Evolutionary conservation across 345 rosid species (phyloP), one percentile per base, ranked within the genome.

Genomic region (Camelina sativa): DNA sequence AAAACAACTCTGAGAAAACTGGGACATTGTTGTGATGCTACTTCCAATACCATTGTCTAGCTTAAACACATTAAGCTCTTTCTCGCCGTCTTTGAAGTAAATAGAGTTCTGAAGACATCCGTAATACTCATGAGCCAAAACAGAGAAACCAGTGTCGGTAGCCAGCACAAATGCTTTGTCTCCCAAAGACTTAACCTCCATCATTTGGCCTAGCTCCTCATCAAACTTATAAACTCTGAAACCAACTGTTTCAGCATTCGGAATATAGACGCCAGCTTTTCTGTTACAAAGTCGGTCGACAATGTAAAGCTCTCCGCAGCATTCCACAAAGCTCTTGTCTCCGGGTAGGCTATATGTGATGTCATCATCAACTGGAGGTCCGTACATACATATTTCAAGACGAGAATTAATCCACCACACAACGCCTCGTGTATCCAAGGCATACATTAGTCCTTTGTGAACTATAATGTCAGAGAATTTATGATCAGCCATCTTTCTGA

Each of bases 141-240:
- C 56, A 7, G 83, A 63, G 73, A 84, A 79, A 10, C 72, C 55
- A 35, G 71, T 19, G 8, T 76, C 65, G 2, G 22, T 32, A 22
- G 81, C 83, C 48, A 84, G 38, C 56, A 84, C 69, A 17, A 83
- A 23, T 28, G 57, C 65, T 3, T 22, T n/a, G 17, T 79, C 60
- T 2, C 66, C 75, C 56, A 81, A 71, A 12, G 37, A 38, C 43
- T 51, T 69, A 11, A 81, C 63, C 47, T 76, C 75, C 8, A 62
- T 72, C 84, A 79, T 79, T 62, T 43, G 76, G 5, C 69, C 65
- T 65, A 65, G 53, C 6, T 46, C 19, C 20, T n/a, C 19, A 44
- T 44, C 48, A 4, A 50, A 17, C 51, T 47, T 47, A 2, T 73
- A 81, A 47, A 74, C 74, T 35, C 54, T 84, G 55, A 84, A 55